Base-by-base conservation (phyloP, 2,329 filamentous ascomycete species). In the Aspergillus sp. region DNA sequence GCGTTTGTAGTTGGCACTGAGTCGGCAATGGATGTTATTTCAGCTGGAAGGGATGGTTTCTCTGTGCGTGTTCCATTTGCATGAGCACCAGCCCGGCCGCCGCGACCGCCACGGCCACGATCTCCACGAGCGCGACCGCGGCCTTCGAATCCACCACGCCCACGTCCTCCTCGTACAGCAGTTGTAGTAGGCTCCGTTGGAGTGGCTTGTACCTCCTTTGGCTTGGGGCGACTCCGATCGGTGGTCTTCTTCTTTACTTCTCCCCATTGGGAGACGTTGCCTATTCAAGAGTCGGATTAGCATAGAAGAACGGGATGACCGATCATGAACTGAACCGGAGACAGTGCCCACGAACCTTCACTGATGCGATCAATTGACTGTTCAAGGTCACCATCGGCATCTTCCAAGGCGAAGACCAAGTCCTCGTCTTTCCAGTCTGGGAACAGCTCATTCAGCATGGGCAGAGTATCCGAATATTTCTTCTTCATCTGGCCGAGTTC, bases 361-460 rank as follows among this genome's bases (percentile, higher is more conserved):
- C 77, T 79, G 57, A 81, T 81, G 68, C 78, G 77, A 66, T 80
- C 78, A 72, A 80, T 78, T 62, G 78, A 78, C 60, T 73, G 73
- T 63, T 79, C 75, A 39, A 80, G 71, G 62, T 80, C 77, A 61
- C 79, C 79, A 59, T 80, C 73, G 47, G 77, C 77, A 81, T 99
- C 95, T 76, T 96, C 87, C 59, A 99, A 83, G 62, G 93, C 93
- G 75, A 95, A 95, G 64, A 98, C 86, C 63, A 98, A 86, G 75
- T 98, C 93, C 75, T 93, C 91, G 71, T 96, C 91, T 68, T 92
- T 93, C 95, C 93, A 98, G 77, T 92, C 89, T 59, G 91, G 87
- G 80, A 96, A 97, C 80, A 98, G 88, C 76, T 96, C 93, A 80
- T 91, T 92, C 74, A 99, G 87, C 70, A 88, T 86, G 62, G 82